phyloP scores from a whole-genome alignment of 768 basidiomycete species.

The Mycena vitilis region DNA sequence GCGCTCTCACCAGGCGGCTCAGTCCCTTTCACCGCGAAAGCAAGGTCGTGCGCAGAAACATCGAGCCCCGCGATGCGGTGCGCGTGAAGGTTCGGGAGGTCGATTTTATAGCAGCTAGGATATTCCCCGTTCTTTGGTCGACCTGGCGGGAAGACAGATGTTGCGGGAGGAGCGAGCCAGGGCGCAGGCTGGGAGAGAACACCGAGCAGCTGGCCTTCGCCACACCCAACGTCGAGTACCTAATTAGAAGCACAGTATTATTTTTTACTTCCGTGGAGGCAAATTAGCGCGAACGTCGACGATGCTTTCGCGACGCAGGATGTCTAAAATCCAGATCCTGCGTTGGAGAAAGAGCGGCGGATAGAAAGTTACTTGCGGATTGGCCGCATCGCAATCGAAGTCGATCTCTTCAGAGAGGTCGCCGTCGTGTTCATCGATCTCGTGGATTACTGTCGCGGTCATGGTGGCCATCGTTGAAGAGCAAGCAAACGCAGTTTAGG shows the following conservation, averaged over 20 bases:
- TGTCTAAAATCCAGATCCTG: constrained; percentile 76
- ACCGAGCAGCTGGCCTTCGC: constrained; percentile 79
- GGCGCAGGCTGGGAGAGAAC: constrained; percentile 81
- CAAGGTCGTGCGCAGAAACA: constrained; percentile 64
- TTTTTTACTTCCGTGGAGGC: constrained; percentile 19
- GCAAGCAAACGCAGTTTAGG: neutral
- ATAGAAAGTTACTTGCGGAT: constrained; percentile 70
- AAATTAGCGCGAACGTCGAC: constrained; percentile 54
- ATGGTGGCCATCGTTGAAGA: constrained; percentile 7
- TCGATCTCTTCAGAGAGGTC: constrained; percentile 33
- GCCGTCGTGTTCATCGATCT: constrained; percentile 32
- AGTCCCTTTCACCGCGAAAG: constrained; percentile 61
- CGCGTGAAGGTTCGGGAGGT: constrained; percentile 69
- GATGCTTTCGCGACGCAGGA: constrained; percentile 67
- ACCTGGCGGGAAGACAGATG: constrained; percentile 45
- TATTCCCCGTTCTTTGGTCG: constrained; percentile 30
- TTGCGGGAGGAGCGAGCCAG: constrained; percentile 64
- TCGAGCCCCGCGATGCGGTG: constrained; percentile 77
- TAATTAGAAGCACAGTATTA: constrained; percentile 40
- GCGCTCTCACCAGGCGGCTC: constrained; percentile 52
- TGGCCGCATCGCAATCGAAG: constrained; percentile 38
- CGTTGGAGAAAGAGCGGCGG: constrained; percentile 77
- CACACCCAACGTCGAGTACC: constrained; percentile 89
- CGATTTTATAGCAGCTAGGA: constrained; percentile 55
- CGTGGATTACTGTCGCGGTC: constrained; percentile 20